Evolutionary conservation across 371 early-diverging fungal species (phyloP).

Genomic region (Syncephalastrum contaminatum): DNA sequence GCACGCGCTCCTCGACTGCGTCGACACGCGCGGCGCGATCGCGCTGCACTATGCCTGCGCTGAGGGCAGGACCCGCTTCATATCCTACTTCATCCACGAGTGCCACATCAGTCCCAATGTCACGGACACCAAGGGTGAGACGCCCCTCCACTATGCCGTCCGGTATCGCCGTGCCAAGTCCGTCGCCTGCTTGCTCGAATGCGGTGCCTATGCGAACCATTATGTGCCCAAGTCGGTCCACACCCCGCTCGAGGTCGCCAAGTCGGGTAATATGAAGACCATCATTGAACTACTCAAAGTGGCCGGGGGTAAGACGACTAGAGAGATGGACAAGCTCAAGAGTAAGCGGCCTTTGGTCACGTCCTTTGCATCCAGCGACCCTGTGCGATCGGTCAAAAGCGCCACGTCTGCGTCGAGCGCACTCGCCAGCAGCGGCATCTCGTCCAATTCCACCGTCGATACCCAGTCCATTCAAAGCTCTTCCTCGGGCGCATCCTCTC

Average conservation of each 20-base stretch:
- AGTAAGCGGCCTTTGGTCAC: not conserved
- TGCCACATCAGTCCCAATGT: conserved; percentile 19
- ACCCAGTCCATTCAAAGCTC: too few relatives aligned
- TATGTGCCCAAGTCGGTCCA: conserved; percentile 32
- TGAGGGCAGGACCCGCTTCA: conserved; percentile 25
- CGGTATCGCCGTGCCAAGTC: conserved; percentile 28
- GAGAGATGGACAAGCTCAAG: conserved; percentile 37
- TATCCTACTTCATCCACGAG: conserved; percentile 27
- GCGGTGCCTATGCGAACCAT: conserved; percentile 38
- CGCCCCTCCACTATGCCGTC: conserved; percentile 45
- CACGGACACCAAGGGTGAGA: conserved; percentile 36
- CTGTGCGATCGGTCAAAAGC: too few relatives aligned
- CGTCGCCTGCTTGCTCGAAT: conserved; percentile 26
- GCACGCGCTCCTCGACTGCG: conserved; percentile 19
- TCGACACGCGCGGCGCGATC: conserved; percentile 35
- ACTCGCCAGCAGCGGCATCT: too few relatives aligned
- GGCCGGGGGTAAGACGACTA: conserved; percentile 37
- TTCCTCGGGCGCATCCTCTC: too few relatives aligned
- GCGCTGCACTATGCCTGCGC: conserved; percentile 49
- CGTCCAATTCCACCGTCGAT: too few relatives aligned
- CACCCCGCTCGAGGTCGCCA: conserved; percentile 43
- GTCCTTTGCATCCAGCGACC: too few relatives aligned
- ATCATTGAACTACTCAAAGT: conserved; percentile 28
- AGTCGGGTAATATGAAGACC: conserved; percentile 23
- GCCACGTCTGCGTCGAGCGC: too few relatives aligned